Evolutionary conservation across 2,329 filamentous ascomycete species (phyloP).

Genomic region (Tolypocladium inflatum): DNA sequence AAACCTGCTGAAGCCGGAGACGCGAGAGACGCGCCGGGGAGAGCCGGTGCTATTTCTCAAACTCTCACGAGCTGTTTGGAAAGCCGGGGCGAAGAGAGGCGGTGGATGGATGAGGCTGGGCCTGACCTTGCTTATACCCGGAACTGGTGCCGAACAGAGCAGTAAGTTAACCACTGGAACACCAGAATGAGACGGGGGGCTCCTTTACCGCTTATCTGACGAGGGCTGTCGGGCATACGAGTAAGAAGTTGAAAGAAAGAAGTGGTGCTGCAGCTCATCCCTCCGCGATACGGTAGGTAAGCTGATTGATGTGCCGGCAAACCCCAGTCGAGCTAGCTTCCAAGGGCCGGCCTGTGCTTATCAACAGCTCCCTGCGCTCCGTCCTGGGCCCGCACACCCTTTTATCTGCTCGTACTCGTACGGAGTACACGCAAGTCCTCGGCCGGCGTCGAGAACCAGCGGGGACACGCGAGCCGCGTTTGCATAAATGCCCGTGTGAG

Average conservation of each 20-base stretch:
- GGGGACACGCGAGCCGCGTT: background rate
- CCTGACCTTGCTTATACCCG: background rate
- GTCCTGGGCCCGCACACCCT: background rate
- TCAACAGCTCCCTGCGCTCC: background rate
- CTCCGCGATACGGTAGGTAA: background rate
- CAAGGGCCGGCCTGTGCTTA: background rate
- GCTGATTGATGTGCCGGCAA: background rate
- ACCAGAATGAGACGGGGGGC: background rate
- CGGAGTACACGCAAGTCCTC: background rate
- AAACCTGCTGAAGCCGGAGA: constrained; percentile 16
- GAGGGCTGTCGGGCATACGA: background rate
- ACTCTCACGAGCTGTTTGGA: background rate
- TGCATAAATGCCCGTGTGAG: background rate
- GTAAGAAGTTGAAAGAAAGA: background rate
- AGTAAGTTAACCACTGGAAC: background rate
- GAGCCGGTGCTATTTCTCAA: background rate
- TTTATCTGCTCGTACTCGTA: too few relatives aligned
- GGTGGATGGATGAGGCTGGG: background rate
- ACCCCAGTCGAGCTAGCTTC: background rate
- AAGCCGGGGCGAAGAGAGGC: background rate
- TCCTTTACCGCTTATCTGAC: background rate
- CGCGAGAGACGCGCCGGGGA: background rate
- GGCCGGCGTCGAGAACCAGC: background rate
- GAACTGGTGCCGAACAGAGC: background rate
- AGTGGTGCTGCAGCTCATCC: background rate